Percentiles rank a stretch among this genome's conserved stretches.
These are phyloP conservation scores for Beauveria sp. DNA, from an alignment of 2,329 filamentous ascomycete genomes.

Conservation along the genomic window DNA sequence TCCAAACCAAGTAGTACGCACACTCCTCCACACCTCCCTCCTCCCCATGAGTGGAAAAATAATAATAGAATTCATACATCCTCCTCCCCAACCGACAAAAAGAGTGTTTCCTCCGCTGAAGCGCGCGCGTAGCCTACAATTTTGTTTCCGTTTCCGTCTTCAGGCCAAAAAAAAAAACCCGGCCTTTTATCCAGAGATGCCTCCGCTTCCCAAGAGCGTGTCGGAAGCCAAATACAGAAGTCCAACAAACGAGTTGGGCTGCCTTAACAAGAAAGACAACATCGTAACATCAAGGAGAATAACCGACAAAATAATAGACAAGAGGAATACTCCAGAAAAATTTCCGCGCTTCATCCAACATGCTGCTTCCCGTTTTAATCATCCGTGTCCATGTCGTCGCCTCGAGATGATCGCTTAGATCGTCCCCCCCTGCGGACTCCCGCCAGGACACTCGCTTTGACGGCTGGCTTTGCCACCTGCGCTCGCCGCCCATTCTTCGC, in stretches of 20 bases:
- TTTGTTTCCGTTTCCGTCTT: neutral
- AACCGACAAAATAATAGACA: neutral
- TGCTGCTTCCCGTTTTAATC: conserved; percentile 7
- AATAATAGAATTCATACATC: too few species aligned
- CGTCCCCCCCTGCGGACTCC: conserved; percentile 15
- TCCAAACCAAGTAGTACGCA: neutral
- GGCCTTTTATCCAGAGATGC: neutral
- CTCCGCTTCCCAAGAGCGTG: neutral
- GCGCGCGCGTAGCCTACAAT: neutral
- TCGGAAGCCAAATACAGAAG: neutral
- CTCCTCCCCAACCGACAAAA: neutral
- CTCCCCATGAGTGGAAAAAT: neutral
- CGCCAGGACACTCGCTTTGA: conserved; percentile 20
- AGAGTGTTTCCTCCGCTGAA: neutral
- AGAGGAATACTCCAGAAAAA: neutral
- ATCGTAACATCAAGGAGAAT: neutral
- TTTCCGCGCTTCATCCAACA: neutral
- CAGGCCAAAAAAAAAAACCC: neutral
- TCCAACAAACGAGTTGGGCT: neutral
- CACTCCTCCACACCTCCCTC: neutral
- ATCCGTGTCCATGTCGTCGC: conserved; percentile 29
- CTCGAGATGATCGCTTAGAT: conserved; percentile 20
- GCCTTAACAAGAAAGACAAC: neutral
- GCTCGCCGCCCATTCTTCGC: conserved; percentile 16
- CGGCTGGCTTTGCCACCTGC: conserved; percentile 15